These are phyloP conservation scores for Mycena galopus DNA, from an alignment of 768 basidiomycete species.

Conservation along the genomic window DNA sequence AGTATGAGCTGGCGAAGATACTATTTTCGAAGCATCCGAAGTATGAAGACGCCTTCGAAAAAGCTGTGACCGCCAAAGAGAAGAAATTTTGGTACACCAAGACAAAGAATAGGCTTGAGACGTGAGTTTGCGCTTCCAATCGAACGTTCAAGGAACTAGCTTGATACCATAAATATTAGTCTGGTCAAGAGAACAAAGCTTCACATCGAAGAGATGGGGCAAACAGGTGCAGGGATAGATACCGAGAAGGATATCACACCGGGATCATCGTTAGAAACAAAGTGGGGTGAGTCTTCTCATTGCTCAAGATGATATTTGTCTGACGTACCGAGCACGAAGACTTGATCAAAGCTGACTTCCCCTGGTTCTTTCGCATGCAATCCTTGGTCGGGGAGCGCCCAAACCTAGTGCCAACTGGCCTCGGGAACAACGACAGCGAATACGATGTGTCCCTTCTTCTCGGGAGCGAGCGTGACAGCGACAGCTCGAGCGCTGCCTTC, in stretches of 20 bases:
- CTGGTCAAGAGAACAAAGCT: background rate
- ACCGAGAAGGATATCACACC: background rate
- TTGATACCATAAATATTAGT: too few species aligned
- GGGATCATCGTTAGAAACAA: background rate
- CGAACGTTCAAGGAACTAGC: too few species aligned
- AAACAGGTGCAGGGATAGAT: background rate
- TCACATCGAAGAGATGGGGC: background rate
- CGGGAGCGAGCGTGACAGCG: background rate
- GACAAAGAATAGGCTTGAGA: too few species aligned
- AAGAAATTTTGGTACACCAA: background rate
- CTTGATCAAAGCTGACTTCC: background rate
- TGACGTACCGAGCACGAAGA: background rate
- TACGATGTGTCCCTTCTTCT: background rate
- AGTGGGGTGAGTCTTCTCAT: slow-evolving; percentile 7
- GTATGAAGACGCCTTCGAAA: background rate
- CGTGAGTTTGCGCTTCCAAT: too few species aligned
- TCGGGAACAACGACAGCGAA: background rate
- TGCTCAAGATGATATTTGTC: too few species aligned
- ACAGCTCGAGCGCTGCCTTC: background rate
- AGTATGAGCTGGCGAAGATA: background rate
- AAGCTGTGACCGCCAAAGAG: background rate
- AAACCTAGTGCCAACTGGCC: background rate
- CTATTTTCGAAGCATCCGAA: background rate
- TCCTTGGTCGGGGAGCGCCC: background rate
- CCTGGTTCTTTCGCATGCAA: slow-evolving; percentile 12